phyloP scores from a whole-genome alignment of 169 alveolate species.

The Cardiosporidium cionae region DNA sequence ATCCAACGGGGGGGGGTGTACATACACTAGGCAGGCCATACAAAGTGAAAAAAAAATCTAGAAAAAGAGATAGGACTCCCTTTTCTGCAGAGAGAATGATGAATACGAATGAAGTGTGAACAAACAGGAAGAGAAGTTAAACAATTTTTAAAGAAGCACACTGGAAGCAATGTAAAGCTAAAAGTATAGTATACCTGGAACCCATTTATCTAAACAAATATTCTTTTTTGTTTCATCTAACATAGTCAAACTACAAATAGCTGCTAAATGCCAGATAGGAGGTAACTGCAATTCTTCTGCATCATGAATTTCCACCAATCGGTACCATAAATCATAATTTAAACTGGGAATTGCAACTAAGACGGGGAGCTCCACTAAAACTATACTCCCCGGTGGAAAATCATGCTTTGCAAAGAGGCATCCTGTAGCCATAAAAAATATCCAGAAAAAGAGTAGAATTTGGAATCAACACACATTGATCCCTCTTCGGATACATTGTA shows the following conservation, averaged over 20 bases:
- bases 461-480: neutral
- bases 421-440: too few relatives aligned
- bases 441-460: neutral
- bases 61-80: neutral
- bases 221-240: slow-evolving; percentile 34
- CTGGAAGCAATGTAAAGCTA: too few relatives aligned
- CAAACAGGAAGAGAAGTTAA: slow-evolving; percentile 2
- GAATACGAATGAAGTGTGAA: too few relatives aligned
- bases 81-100: neutral
- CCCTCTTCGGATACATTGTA: neutral
- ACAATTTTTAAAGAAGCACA: too few relatives aligned
- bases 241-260: slow-evolving; percentile 42
- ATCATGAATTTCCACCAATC: slow-evolving; percentile 1
- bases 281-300: slow-evolving; percentile 36
- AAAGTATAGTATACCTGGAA: too few relatives aligned
- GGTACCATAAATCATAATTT: neutral
- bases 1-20: too few relatives aligned
- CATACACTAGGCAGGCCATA: too few relatives aligned
- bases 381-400: slow-evolving; percentile 14
- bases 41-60: too few relatives aligned
- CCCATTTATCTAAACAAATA: slow-evolving; percentile 49
- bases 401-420: slow-evolving; percentile 19
- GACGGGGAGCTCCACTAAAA: slow-evolving; percentile 23
- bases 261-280: slow-evolving; percentile 58
- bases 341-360: slow-evolving; percentile 24